These are phyloP conservation scores for Pseudogymnoascus sp. DNA, from an alignment of 2,329 filamentous ascomycete genomes.

Conservation along the genomic window DNA sequence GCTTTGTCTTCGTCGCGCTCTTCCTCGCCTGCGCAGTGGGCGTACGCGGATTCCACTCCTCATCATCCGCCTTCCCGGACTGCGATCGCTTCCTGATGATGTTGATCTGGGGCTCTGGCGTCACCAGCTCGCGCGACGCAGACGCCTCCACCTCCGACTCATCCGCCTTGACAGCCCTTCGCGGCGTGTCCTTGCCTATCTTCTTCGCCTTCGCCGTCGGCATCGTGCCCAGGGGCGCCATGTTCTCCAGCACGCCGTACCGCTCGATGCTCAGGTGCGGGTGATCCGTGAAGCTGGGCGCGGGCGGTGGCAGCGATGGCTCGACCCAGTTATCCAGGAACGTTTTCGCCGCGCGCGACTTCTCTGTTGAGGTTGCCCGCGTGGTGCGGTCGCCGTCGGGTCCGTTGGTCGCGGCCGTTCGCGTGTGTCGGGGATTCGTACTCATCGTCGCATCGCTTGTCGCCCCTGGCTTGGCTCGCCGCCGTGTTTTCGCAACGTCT, in stretches of 20 bases:
- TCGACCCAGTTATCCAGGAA: conserved; percentile 44
- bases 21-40: not conserved
- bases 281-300: conserved; percentile 66
- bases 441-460: conserved; percentile 8
- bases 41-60: not conserved
- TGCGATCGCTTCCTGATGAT: not conserved
- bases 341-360: conserved; percentile 17
- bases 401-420: conserved; percentile 10
- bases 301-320: conserved; percentile 43
- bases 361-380: conserved; percentile 13
- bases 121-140: not conserved
- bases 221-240: conserved; percentile 70
- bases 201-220: conserved; percentile 56
- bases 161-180: not conserved
- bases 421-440: conserved; percentile 9
- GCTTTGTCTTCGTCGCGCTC: conserved; percentile 3
- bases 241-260: conserved; percentile 70
- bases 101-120: not conserved
- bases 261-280: conserved; percentile 54
- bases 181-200: conserved; percentile 15
- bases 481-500: conserved; percentile 5
- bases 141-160: not conserved
- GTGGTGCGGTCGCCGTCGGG: not conserved
- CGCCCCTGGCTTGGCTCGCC: conserved; percentile 1
- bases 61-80: not conserved